phyloP scores from a whole-genome alignment of 306 rosid species.

The Ormosia semicastrata region DNA sequence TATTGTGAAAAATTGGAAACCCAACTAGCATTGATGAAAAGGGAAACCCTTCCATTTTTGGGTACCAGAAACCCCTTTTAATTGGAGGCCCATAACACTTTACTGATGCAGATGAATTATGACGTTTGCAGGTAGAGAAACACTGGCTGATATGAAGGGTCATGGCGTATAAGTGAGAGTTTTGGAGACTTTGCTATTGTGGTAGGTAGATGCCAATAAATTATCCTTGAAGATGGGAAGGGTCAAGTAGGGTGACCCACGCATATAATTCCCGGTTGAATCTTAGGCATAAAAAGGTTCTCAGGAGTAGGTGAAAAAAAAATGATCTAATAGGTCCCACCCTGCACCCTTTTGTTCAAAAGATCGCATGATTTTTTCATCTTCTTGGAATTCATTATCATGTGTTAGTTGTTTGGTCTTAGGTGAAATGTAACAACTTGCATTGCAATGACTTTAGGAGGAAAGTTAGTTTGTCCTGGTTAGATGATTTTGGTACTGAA shows the following conservation, averaged over 20 bases:
- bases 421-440: slow-evolving; percentile 21
- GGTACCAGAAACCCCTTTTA: not conserved
- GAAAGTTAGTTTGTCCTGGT: slow-evolving; percentile 5
- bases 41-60: not conserved
- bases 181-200: not conserved
- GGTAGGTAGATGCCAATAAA: slow-evolving; percentile 15
- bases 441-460: not conserved
- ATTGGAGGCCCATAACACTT: not conserved
- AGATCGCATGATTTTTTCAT: not conserved
- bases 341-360: slow-evolving; percentile 1
- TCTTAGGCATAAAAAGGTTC: not conserved
- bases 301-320: slow-evolving; percentile 2
- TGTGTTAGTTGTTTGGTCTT: slow-evolving; percentile 28
- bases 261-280: slow-evolving; percentile 33
- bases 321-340: not conserved
- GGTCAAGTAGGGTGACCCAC: slow-evolving; percentile 15
- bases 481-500: slow-evolving; percentile 3
- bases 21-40: not conserved
- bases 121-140: not conserved
- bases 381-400: slow-evolving; percentile 6
- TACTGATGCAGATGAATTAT: not conserved
- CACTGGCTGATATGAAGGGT: not conserved
- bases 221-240: slow-evolving; percentile 25
- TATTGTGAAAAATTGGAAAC: not conserved
- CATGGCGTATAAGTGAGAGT: not conserved